Evolutionary conservation across 805 yeast species (phyloP).

Genomic region (Candida morakotiae): DNA sequence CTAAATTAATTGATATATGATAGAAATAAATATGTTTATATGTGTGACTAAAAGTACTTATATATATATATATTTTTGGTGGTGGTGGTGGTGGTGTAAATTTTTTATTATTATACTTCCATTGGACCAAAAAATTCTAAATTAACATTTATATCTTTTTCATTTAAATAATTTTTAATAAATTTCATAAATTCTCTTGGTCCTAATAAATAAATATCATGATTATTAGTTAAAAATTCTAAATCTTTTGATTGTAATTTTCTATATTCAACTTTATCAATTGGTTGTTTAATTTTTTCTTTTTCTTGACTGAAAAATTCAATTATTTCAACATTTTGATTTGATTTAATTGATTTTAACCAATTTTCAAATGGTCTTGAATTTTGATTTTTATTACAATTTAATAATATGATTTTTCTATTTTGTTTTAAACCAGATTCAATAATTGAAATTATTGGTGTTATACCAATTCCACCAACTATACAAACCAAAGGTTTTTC

Average conservation of each 20-base stretch:
- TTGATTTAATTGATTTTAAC: constrained; percentile 14
- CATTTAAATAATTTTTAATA: constrained; percentile 18
- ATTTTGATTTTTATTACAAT: constrained; percentile 24
- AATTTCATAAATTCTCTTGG: constrained; percentile 29
- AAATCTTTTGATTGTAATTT: constrained; percentile 17
- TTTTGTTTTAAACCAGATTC: constrained; percentile 33
- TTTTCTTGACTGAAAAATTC: constrained; percentile 19
- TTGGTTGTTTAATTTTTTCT: not conserved
- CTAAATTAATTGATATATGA: not conserved
- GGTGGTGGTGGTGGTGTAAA: no score
- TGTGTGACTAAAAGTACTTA: no score
- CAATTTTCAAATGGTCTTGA: constrained; percentile 22
- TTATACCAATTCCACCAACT: constrained; percentile 66
- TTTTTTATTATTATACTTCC: constrained; percentile 13
- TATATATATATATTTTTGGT: no score
- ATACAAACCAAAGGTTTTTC: constrained; percentile 36
- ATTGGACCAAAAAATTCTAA: constrained; percentile 34
- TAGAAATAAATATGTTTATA: no score
- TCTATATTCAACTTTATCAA: constrained; percentile 11
- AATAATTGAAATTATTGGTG: constrained; percentile 56
- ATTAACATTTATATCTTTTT: constrained; percentile 16
- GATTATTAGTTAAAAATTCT: constrained; percentile 12
- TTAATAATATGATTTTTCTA: constrained; percentile 26
- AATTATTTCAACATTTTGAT: constrained; percentile 14
- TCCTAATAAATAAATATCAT: constrained; percentile 28